Base-by-base conservation (phyloP, 179 eudicot genomes). In the Kewa caespitosa region DNA sequence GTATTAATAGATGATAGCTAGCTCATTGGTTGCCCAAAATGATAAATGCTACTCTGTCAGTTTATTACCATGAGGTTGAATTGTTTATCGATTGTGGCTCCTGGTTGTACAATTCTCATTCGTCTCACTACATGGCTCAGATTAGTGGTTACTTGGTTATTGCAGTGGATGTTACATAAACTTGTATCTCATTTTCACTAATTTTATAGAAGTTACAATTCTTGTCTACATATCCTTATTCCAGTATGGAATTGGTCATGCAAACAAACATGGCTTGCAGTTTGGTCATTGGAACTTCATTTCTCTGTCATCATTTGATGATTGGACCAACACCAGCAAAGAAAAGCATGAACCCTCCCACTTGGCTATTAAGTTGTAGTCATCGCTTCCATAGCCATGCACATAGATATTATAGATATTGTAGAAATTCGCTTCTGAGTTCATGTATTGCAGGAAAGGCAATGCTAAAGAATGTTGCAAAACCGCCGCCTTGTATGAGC, bases 391-490 rank as follows among this genome's bases (percentile, higher is more conserved):
- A 65, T 31, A 74, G 28, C 69, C 36, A 38, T 59, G 60, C 17
- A 71, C 33, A 10, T 42, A 27, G 30, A 18, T 38, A 36, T 13
- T 22, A 54, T 18, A 11, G 6, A 32, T 23, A 30, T 38, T 48
- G 42, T 9, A 25, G 17, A 23, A 27, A 32, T 39, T 39, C 25
- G 33, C 59, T 60, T 76, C 63, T 15, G 20, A 39, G 64, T 50
- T 31, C 80, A 43, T 37, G 39, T 18, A 34, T 69, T 43, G 25
- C 46, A 27, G 31, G 14, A 25, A 27, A 23, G 62, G 66, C 76
- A 60, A 31, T 50, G 76, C 80, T 83, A 87, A 42, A 79, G 84
- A 52, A 85, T 83, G 30, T 38, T 18, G 83, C 86, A 83, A 68
- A 79, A 79, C 25, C 22, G 63, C 74, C 81, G 54, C 70, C 76